A percentile compares a stretch with the other conserved stretches of the same genome.
Conservation (phyloP, 2,329 filamentous ascomycete genomes). For the Emmonsiellopsis sp. region DNA sequence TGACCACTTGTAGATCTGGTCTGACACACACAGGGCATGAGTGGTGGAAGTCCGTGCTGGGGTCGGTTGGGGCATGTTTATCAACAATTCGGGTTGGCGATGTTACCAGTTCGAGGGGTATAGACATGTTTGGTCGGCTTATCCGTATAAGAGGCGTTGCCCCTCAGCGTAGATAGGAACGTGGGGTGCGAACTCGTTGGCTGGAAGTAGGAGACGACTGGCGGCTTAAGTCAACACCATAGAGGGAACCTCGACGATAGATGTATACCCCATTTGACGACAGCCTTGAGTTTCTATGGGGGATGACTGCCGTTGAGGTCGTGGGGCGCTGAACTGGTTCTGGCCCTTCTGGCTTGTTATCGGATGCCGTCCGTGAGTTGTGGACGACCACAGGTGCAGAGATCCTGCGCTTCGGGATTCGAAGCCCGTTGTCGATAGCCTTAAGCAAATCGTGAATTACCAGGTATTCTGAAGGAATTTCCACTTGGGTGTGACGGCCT, state of each 20-base stretch:
- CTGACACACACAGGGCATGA: background rate
- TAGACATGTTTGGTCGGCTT: background rate
- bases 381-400: slow-evolving; percentile 6
- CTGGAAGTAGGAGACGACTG: background rate
- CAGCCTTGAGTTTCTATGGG: background rate
- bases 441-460: slow-evolving; percentile 29
- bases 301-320: background rate
- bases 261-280: background rate
- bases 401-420: slow-evolving; percentile 3
- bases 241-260: background rate
- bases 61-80: background rate
- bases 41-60: background rate
- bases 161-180: background rate
- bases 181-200: background rate
- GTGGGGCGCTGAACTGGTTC: background rate
- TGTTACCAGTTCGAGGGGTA: background rate
- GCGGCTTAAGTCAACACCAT: background rate
- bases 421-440: slow-evolving; percentile 33
- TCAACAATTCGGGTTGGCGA: background rate
- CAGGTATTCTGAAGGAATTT: slow-evolving; percentile 29
- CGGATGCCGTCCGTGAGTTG: background rate
- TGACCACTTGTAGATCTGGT: too few relatives aligned
- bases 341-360: background rate
- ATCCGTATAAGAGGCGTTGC: background rate
- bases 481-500: slow-evolving; percentile 29